A percentile compares a stretch with the other conserved stretches of the same genome.
Evolutionary conservation across 306 rosid genomes (phyloP).

Genomic region (Prunus campanulata): DNA sequence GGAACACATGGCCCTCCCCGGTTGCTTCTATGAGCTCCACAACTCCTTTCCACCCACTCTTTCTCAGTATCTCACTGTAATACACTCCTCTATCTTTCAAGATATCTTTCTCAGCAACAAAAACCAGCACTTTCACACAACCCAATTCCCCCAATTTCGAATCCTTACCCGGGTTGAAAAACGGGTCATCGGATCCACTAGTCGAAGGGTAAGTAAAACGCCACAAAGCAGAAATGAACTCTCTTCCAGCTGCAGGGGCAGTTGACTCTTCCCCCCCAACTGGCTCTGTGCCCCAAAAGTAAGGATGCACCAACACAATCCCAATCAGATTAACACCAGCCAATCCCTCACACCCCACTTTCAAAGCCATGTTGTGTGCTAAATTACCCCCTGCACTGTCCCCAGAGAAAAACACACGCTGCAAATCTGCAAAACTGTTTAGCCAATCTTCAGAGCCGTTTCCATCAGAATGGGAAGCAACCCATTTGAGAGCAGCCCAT

Average conservation of each 20-base stretch:
- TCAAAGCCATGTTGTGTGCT: slow-evolving; percentile 43
- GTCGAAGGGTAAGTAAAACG: background rate
- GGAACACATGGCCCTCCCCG: slow-evolving; percentile 18
- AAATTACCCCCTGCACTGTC: slow-evolving; percentile 67
- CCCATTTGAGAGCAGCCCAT: slow-evolving; percentile 52
- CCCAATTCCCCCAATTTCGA: slow-evolving; percentile 16
- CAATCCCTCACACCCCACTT: background rate
- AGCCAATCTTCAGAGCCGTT: slow-evolving; percentile 48
- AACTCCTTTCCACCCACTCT: slow-evolving; percentile 19
- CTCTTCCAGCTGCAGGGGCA: background rate
- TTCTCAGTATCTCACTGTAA: slow-evolving; percentile 11
- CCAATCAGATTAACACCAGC: slow-evolving; percentile 29
- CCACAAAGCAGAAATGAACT: background rate
- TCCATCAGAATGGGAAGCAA: slow-evolving; percentile 23
- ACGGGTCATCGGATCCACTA: slow-evolving; percentile 25
- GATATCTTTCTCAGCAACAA: slow-evolving; percentile 32
- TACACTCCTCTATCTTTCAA: slow-evolving; percentile 22
- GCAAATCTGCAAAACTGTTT: slow-evolving; percentile 29
- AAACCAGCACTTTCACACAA: slow-evolving; percentile 25
- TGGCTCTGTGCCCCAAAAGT: slow-evolving; percentile 28
- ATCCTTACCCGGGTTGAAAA: slow-evolving; percentile 27
- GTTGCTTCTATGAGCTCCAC: slow-evolving; percentile 14
- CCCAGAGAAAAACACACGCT: slow-evolving; percentile 36
- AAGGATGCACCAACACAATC: slow-evolving; percentile 50
- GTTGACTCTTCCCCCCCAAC: background rate